Percentiles rank a stretch among this genome's conserved stretches.
Evolutionary conservation across 176 grass and related monocot species (phyloP).

Genomic region (Oryza australiensis): DNA sequence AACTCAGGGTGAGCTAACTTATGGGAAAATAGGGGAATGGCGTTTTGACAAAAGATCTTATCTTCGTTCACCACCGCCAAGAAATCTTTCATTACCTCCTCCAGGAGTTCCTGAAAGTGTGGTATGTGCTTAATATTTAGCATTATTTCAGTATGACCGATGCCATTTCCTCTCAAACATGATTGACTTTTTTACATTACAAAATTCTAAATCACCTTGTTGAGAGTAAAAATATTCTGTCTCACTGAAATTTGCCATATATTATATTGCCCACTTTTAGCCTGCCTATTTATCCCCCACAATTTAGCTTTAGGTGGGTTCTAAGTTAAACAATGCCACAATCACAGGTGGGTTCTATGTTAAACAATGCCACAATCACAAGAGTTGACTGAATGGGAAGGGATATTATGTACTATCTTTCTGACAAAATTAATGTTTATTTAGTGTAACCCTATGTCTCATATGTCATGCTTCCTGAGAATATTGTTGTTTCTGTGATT

Average conservation of each 20-base stretch:
- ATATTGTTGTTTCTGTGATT: neutral
- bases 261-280: neutral
- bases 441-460: neutral
- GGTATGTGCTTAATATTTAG: constrained; percentile 53
- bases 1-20: constrained; percentile 80
- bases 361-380: neutral
- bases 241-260: neutral
- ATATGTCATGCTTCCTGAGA: neutral
- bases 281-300: neutral
- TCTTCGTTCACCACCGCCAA: constrained; percentile 77
- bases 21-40: constrained; percentile 92
- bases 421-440: constrained; percentile 9
- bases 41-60: constrained; percentile 96
- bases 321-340: neutral
- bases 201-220: constrained; percentile 10
- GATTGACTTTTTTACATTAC: neutral
- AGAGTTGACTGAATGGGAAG: neutral
- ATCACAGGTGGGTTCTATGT: neutral
- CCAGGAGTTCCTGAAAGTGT: constrained; percentile 99
- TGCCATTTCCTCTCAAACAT: neutral
- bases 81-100: constrained; percentile 87
- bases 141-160: neutral
- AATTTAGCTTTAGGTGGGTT: neutral
- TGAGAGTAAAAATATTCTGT: neutral
- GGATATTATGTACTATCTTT: neutral